Evolutionary conservation across 2,329 filamentous ascomycete species (phyloP).

Genomic region (Fusarium sp.): DNA sequence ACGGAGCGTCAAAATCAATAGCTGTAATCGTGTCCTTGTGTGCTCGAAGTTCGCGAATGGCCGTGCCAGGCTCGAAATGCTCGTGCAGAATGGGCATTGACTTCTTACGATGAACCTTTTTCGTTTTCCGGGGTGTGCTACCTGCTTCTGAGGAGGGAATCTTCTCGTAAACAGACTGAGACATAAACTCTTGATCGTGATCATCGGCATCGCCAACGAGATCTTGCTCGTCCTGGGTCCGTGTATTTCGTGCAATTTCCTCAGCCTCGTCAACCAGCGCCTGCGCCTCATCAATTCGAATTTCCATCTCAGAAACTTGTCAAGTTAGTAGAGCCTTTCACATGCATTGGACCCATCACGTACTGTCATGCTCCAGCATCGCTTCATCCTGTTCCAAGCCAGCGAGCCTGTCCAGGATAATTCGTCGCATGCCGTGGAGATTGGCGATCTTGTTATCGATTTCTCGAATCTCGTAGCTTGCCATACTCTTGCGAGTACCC

Average conservation of each 20-base stretch:
- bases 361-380: conserved; percentile 88
- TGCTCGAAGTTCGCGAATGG: conserved; percentile 88
- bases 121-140: conserved; percentile 62
- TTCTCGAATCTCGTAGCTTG: conserved; percentile 92
- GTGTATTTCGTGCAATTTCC: conserved; percentile 64
- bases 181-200: conserved; percentile 81
- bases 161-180: conserved; percentile 96
- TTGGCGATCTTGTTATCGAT: conserved; percentile 98
- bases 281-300: conserved; percentile 71
- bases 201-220: conserved; percentile 64
- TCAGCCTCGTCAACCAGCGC: conserved; percentile 70
- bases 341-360: conserved; percentile 50
- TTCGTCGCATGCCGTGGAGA: conserved; percentile 90
- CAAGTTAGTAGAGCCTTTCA: conserved; percentile 49
- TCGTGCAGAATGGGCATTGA: conserved; percentile 97
- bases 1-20: conserved; percentile 96
- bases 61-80: conserved; percentile 89
- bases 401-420: conserved; percentile 88
- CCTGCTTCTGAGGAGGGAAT: conserved; percentile 69
- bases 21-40: conserved; percentile 91
- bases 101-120: conserved; percentile 73
- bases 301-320: conserved; percentile 72
- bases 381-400: conserved; percentile 91
- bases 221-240: conserved; percentile 66
- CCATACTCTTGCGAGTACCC: conserved; percentile 95